phyloP scores from a whole-genome alignment of 129 eudicot genomes.

The Ambrosia artemisiifolia region DNA sequence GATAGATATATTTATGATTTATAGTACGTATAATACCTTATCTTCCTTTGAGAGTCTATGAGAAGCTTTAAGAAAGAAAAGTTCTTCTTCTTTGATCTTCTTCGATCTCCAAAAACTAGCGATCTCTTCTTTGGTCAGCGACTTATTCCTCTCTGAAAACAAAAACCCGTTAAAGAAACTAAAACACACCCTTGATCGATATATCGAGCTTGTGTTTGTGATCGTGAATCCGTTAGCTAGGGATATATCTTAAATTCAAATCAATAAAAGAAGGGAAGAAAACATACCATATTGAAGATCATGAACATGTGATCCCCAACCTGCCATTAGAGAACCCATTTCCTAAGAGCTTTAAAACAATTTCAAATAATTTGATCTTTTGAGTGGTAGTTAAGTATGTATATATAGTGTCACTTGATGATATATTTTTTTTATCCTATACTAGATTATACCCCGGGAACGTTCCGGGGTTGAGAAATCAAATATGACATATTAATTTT shows the following conservation, averaged over 20 bases:
- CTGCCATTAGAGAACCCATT: constrained; percentile 60
- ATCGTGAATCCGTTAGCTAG: neutral
- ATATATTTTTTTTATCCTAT: neutral
- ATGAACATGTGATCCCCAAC: constrained; percentile 37
- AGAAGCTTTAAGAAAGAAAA: constrained; percentile 37
- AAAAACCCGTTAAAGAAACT: neutral
- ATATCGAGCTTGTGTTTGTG: neutral
- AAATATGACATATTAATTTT: no score
- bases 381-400: neutral
- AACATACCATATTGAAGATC: constrained; percentile 33
- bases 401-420: constrained; percentile 22
- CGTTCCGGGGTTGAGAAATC: no score
- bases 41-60: constrained; percentile 25
- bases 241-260: neutral
- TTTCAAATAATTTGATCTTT: neutral
- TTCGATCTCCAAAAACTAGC: constrained; percentile 41
- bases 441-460: no score
- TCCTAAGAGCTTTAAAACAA: neutral
- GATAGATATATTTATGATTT: neutral
- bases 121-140: constrained; percentile 44
- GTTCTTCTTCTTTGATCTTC: constrained; percentile 45
- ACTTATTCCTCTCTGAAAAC: constrained; percentile 31
- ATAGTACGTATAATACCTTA: constrained; percentile 3
- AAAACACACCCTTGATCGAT: neutral
- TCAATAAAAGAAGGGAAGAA: neutral